These are phyloP conservation scores for Chrysochromulina tobinii DNA, from an alignment of 78 protist genomes.

Conservation along the genomic window DNA sequence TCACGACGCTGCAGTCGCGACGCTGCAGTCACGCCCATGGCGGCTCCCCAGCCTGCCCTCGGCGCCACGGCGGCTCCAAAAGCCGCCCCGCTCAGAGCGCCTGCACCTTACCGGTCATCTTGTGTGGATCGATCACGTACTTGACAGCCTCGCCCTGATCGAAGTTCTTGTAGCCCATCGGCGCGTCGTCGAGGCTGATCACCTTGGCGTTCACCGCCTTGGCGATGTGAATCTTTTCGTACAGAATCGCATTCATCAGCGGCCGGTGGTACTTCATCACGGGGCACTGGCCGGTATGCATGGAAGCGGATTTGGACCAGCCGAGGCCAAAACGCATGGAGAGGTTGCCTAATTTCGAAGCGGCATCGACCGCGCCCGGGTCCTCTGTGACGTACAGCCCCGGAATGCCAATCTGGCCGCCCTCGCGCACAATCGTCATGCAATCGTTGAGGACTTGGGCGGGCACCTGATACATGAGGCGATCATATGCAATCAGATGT, in stretches of 20 bases:
- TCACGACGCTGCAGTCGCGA: too few relatives aligned
- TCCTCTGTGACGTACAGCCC: conserved; percentile 9
- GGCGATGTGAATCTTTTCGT: not conserved
- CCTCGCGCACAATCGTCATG: not conserved
- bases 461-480: not conserved
- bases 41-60: too few relatives aligned
- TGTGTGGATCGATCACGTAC: conserved; percentile 9
- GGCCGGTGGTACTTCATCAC: not conserved
- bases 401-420: not conserved
- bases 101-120: not conserved
- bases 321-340: not conserved
- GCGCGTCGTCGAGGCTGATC: not conserved
- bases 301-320: not conserved
- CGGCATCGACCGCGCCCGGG: not conserved
- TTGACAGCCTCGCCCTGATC: not conserved
- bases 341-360: not conserved
- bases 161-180: not conserved
- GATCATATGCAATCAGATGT: too few relatives aligned
- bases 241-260: not conserved
- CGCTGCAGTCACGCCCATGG: too few relatives aligned
- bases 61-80: too few relatives aligned
- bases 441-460: conserved; percentile 14
- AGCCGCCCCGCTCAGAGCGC: too few relatives aligned
- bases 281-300: conserved; percentile 8
- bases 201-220: not conserved